Base-by-base conservation (phyloP, 805 yeast species). In the Candida ipomoeae region DNA sequence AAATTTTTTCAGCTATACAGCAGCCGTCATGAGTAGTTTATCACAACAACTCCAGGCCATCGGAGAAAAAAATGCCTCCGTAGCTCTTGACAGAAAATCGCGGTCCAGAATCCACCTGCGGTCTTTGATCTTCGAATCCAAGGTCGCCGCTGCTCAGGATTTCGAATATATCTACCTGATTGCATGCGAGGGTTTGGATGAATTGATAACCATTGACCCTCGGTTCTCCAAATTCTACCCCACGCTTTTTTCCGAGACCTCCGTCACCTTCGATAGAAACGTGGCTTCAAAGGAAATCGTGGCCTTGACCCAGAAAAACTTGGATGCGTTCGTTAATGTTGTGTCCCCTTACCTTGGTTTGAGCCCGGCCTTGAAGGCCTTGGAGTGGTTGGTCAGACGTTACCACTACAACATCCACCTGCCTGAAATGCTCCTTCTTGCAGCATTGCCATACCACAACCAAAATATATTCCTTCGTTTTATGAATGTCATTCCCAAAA, bases 331-430 rank as follows among this genome's bases (percentile, higher is more conserved):
- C 62, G 70, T 94, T 53, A 77, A 84, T 51, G 73, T 92, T 57
- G 74, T 84, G 8, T 84, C 95, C 3, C 89, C 95, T 2, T 84
- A 83, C 65, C 82, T 92, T 79, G 79, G 82, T 55, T 69, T 90
- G 48, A 78, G 83, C 20, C 88, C 95, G 21, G 79, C 97, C 2
- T 62, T 89, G 45, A 84, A 84, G 59, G 92, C 97, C 5, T 75
- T 89, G 11, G 99, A 94, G 72, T 94, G 99, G 99, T 81, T 91
- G 21, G 85, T 94, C 17, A 85, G 99, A 71, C 80, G 98, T 59
- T 94, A 84, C 72, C 84, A 89, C 62, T 82, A 89, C 57, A 91
- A 94, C 64, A 75, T 87, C 44, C 84, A 86, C 61, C 89, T 87
- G 61, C 71, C 90, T 0, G 98, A 92, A 65, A 64, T 74, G 48